Percentiles rank a stretch among this genome's conserved stretches.
phyloP scores from a whole-genome alignment of 2,329 filamentous ascomycete genomes.

The Emergomyces orientalis region DNA sequence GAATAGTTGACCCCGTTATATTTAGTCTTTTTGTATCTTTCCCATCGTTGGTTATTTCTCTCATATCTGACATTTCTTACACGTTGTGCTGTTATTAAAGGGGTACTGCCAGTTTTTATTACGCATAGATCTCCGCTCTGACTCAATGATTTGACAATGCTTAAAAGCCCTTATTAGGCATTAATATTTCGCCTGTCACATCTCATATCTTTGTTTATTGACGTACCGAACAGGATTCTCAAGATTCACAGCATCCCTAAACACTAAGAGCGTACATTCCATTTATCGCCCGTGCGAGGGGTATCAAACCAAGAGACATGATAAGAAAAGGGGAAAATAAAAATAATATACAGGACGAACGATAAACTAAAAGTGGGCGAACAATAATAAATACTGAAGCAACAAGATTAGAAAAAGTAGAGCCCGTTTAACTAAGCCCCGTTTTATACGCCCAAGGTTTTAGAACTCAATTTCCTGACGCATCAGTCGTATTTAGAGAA shows the following conservation, averaged over 20 bases:
- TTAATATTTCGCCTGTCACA: not conserved
- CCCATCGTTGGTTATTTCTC: not conserved
- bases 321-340: not conserved
- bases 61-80: not conserved
- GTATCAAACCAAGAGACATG: not conserved
- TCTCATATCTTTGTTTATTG: not conserved
- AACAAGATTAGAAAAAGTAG: not conserved
- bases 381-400: not conserved
- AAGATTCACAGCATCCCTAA: not conserved
- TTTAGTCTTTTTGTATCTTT: not conserved
- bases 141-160: not conserved
- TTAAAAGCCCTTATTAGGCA: not conserved
- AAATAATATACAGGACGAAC: not conserved
- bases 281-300: not conserved
- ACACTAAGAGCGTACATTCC: not conserved
- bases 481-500: not conserved
- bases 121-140: not conserved
- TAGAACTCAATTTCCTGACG: not conserved
- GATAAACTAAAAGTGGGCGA: not conserved
- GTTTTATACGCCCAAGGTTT: no score
- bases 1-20: not conserved
- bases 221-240: not conserved
- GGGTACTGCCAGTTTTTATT: not conserved
- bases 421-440: not conserved
- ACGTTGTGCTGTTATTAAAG: not conserved